These are phyloP conservation scores for Fusarium anguioides DNA, from an alignment of 2,329 filamentous ascomycete genomes.

Conservation along the genomic window DNA sequence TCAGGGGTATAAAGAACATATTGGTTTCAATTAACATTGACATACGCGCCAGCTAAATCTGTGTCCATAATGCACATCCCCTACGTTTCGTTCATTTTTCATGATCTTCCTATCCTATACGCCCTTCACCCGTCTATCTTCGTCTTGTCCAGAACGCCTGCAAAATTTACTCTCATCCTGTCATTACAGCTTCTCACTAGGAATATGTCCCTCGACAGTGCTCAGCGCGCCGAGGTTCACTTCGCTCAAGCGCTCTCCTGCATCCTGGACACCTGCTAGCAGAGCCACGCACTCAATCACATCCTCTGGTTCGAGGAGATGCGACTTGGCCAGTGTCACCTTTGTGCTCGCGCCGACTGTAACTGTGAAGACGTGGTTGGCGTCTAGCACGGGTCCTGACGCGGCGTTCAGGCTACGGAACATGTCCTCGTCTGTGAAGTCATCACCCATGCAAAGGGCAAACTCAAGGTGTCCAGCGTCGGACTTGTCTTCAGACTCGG, in stretches of 20 bases:
- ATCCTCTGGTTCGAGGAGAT: slow-evolving; percentile 87
- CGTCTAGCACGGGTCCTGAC: slow-evolving; percentile 62
- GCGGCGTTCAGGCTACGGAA: slow-evolving; percentile 82
- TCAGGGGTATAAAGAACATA: neutral
- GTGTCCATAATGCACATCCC: neutral
- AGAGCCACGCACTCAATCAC: slow-evolving; percentile 78
- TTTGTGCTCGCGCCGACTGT: slow-evolving; percentile 94
- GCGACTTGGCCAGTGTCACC: slow-evolving; percentile 89
- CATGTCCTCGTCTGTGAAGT: slow-evolving; percentile 97
- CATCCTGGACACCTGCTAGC: slow-evolving; percentile 60
- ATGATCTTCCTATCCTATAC: slow-evolving; percentile 25
- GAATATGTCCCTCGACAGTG: slow-evolving; percentile 64
- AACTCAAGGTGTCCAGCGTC: slow-evolving; percentile 76
- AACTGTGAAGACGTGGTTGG: slow-evolving; percentile 83
- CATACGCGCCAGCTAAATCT: slow-evolving; percentile 15
- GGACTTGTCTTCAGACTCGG: slow-evolving; percentile 57
- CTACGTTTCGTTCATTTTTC: slow-evolving; percentile 16
- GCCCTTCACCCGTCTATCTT: slow-evolving; percentile 39
- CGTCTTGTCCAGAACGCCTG: slow-evolving; percentile 42
- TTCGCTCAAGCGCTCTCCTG: slow-evolving; percentile 57
- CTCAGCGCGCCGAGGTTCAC: slow-evolving; percentile 68
- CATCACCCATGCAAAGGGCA: slow-evolving; percentile 90
- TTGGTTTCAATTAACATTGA: slow-evolving; percentile 20
- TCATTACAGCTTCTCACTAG: slow-evolving; percentile 45
- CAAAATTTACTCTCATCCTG: slow-evolving; percentile 25